These are phyloP conservation scores for Fusarium setosum DNA, from an alignment of 2,329 filamentous ascomycete species.

Conservation along the genomic window DNA sequence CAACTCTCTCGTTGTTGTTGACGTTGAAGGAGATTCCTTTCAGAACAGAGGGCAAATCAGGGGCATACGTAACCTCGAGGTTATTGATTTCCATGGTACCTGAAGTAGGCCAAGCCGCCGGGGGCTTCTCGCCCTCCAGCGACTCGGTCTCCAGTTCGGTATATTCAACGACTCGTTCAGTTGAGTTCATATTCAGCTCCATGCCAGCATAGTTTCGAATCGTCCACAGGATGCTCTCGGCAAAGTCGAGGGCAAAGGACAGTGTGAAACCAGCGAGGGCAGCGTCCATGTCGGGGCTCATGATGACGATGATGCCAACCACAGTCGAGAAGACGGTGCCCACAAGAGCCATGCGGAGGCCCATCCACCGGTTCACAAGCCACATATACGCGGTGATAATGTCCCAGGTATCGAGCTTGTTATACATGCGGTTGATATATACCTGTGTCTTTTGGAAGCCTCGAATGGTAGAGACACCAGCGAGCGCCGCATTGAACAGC, in stretches of 20 bases:
- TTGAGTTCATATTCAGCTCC: conserved; percentile 83
- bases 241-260: conserved; percentile 78
- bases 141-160: conserved; percentile 75
- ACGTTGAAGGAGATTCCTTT: conserved; percentile 76
- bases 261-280: conserved; percentile 81
- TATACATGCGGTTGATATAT: conserved; percentile 78
- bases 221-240: conserved; percentile 71
- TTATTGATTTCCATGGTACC: conserved; percentile 79
- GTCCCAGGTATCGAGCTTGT: conserved; percentile 74
- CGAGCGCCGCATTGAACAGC: conserved; percentile 78
- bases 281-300: conserved; percentile 71
- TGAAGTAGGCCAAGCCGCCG: conserved; percentile 80
- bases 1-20: conserved; percentile 74
- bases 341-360: conserved; percentile 76
- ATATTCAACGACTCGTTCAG: conserved; percentile 82
- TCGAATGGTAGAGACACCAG: conserved; percentile 80
- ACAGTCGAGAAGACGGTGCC: conserved; percentile 76
- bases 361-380: conserved; percentile 83
- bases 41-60: conserved; percentile 76
- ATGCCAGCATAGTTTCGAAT: conserved; percentile 76
- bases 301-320: conserved; percentile 73
- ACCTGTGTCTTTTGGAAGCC: conserved; percentile 76
- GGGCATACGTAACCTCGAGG: conserved; percentile 77
- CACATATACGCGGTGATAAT: conserved; percentile 75
- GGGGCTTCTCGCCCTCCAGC: conserved; percentile 68